These are phyloP conservation scores for Chrysanthemum makinoi DNA, from an alignment of 129 eudicot species.

Conservation along the genomic window DNA sequence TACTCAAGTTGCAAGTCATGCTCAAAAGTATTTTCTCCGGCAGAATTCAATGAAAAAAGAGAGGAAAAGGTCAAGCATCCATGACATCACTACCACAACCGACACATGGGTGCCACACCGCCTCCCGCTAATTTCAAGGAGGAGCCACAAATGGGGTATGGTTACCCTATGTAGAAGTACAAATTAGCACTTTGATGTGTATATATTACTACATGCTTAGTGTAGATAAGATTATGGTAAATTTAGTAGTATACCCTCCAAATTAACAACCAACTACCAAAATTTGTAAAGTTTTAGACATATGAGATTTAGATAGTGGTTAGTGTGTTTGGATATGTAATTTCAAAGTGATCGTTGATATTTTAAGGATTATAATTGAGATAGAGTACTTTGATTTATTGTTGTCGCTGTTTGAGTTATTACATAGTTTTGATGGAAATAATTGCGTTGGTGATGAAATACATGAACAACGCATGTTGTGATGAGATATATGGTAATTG, in stretches of 20 bases:
- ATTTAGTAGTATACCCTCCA: conserved; percentile 3
- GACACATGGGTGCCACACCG: conserved; percentile 41
- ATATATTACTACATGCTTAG: conserved; percentile 13
- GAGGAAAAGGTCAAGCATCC: conserved; percentile 70
- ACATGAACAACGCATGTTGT: background rate
- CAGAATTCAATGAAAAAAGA: conserved; percentile 66
- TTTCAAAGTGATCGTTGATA: conserved; percentile 9
- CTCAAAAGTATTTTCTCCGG: conserved; percentile 65
- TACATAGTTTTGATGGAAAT: background rate
- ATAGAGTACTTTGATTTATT: too few species aligned
- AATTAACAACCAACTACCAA: conserved; percentile 21
- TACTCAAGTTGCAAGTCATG: conserved; percentile 76
- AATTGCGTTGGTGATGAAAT: too few species aligned
- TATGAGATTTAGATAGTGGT: conserved; percentile 11
- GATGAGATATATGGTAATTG: background rate
- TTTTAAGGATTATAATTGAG: conserved; percentile 1
- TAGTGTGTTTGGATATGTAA: conserved; percentile 10
- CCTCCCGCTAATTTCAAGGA: conserved; percentile 31
- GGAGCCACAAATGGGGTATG: conserved; percentile 39
- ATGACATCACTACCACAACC: conserved; percentile 56
- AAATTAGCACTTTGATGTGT: conserved; percentile 8
- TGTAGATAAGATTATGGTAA: background rate
- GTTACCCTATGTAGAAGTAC: conserved; percentile 34
- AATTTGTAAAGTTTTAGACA: conserved; percentile 22
- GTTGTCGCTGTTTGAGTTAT: background rate